phyloP scores from a whole-genome alignment of 2,329 filamentous ascomycete genomes.

The Nigrospora osmanthi region DNA sequence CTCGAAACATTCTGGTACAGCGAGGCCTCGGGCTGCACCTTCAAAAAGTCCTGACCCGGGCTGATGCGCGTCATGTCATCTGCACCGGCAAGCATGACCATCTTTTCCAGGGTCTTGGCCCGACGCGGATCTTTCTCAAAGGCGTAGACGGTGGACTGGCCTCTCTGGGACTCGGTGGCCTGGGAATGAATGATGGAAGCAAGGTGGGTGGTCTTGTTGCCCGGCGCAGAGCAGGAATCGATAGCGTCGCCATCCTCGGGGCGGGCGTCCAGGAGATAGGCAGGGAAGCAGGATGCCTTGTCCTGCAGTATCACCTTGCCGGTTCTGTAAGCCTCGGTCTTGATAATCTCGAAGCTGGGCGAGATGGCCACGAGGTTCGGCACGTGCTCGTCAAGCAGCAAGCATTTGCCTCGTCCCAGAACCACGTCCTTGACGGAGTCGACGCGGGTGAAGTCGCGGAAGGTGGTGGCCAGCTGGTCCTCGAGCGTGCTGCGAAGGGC shows the following conservation, averaged over 20 bases:
- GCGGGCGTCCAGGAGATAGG: conserved; percentile 69
- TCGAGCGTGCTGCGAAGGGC: conserved; percentile 63
- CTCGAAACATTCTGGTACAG: conserved; percentile 66
- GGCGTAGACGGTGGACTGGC: conserved; percentile 53
- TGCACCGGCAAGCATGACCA: conserved; percentile 73
- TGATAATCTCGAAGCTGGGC: conserved; percentile 62
- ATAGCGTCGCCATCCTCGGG: conserved; percentile 67
- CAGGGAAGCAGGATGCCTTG: conserved; percentile 95
- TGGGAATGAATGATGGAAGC: conserved; percentile 60
- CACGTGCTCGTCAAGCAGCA: conserved; percentile 73
- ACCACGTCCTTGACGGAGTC: conserved; percentile 49
- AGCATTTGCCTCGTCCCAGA: conserved; percentile 32
- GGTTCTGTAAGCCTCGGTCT: conserved; percentile 62
- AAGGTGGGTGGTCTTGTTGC: conserved; percentile 94
- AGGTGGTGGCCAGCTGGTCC: conserved; percentile 67
- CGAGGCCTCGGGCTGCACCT: conserved; percentile 55
- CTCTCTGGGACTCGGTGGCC: conserved; percentile 23
- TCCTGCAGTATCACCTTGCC: conserved; percentile 88
- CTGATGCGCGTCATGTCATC: conserved; percentile 59
- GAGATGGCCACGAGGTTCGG: conserved; percentile 78
- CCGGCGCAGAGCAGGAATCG: conserved; percentile 91
- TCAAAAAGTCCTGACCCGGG: conserved; percentile 73
- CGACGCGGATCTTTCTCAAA: conserved; percentile 71
- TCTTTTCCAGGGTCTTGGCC: conserved; percentile 71
- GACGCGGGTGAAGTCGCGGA: conserved; percentile 54